Evolutionary conservation across 2,329 filamentous ascomycete genomes (phyloP).

Genomic region (Colletotrichum sp.): DNA sequence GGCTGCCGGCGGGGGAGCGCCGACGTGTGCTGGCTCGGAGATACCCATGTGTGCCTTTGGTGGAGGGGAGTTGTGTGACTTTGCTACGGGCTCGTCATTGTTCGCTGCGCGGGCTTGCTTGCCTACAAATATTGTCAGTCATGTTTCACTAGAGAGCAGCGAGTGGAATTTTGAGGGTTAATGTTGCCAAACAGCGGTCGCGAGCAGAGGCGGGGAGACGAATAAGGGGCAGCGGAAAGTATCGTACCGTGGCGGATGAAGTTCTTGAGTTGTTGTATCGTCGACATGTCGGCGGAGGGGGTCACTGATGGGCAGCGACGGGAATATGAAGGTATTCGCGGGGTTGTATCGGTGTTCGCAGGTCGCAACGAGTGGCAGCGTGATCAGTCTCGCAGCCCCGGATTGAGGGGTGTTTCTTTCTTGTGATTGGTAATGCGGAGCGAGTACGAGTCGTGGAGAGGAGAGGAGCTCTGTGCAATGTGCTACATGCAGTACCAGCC

Average conservation of each 20-base stretch:
- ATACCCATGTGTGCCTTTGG: constrained; percentile 61
- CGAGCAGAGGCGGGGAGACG: neutral
- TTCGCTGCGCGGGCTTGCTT: constrained; percentile 83
- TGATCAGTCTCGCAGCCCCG: neutral
- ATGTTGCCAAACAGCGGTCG: neutral
- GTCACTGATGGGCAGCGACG: neutral
- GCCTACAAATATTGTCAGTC: constrained; percentile 49
- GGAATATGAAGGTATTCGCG: neutral
- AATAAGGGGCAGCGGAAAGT: neutral
- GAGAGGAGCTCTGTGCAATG: neutral
- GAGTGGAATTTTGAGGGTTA: neutral
- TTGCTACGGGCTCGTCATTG: constrained; percentile 56
- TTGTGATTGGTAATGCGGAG: constrained; percentile 16
- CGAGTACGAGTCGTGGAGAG: constrained; percentile 5
- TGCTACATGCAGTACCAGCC: neutral
- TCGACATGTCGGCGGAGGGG: constrained; percentile 55
- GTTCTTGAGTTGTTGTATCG: constrained; percentile 96
- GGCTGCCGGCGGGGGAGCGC: constrained; percentile 42
- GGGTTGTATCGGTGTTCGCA: neutral
- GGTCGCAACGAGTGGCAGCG: neutral
- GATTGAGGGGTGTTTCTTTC: neutral
- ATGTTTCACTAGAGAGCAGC: neutral
- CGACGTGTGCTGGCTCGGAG: constrained; percentile 49
- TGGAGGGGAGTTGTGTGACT: constrained; percentile 55
- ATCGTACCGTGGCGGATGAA: constrained; percentile 87